These are phyloP conservation scores for Globisporangium sylvaticum DNA, from an alignment of 352 stramenopile genomes.

Conservation along the genomic window DNA sequence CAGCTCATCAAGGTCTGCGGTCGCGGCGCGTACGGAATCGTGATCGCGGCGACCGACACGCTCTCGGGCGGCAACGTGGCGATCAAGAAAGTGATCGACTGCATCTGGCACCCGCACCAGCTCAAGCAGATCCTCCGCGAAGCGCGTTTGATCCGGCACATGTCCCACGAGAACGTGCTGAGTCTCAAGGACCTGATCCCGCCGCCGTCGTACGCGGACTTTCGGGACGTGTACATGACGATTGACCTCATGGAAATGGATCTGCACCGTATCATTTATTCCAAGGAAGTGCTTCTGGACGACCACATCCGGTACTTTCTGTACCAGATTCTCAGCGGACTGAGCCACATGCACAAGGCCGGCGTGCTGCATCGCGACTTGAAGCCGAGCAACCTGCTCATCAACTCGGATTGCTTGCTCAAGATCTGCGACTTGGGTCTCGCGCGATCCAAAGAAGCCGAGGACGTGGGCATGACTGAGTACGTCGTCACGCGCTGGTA, in stretches of 20 bases:
- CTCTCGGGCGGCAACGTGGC: constrained; percentile 80
- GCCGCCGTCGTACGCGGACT: constrained; percentile 78
- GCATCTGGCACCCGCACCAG: constrained; percentile 87
- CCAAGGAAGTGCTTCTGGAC: constrained; percentile 88
- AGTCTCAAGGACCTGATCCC: constrained; percentile 84
- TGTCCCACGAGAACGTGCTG: constrained; percentile 83
- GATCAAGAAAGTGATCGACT: constrained; percentile 91
- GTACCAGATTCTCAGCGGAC: constrained; percentile 90
- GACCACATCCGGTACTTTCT: constrained; percentile 93
- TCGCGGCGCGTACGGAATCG: constrained; percentile 85
- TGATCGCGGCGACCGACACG: constrained; percentile 84
- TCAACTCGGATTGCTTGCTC: constrained; percentile 93
- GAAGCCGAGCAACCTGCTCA: constrained; percentile 86
- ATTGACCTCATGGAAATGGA: constrained; percentile 93
- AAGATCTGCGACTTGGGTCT: constrained; percentile 97
- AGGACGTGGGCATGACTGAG: constrained; percentile 90
- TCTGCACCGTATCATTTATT: constrained; percentile 91
- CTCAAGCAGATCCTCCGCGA: constrained; percentile 89
- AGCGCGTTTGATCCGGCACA: constrained; percentile 78
- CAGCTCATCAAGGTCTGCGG: constrained; percentile 88
- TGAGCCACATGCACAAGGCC: constrained; percentile 85
- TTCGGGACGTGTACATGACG: constrained; percentile 89
- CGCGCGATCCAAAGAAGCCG: constrained; percentile 81
- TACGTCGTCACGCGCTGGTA: constrained; percentile 91
- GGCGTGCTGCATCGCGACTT: constrained; percentile 84